Conservation (phyloP, 768 basidiomycete genomes). For the Infundibulicybe gibba region DNA sequence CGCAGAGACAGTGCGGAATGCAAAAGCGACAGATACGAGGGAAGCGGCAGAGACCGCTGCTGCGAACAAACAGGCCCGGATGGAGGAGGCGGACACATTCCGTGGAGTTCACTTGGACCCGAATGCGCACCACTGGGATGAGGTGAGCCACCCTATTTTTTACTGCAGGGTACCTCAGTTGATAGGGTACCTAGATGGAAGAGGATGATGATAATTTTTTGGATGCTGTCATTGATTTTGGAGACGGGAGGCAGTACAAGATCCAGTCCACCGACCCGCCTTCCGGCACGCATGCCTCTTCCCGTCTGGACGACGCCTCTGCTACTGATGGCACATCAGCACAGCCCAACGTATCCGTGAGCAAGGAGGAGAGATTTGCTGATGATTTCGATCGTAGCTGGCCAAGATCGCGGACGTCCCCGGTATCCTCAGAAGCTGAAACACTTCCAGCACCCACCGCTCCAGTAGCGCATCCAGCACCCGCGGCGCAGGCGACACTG, state of each 20-base stretch:
- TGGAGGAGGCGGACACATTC: conserved; percentile 91
- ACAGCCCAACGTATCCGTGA: conserved; percentile 43
- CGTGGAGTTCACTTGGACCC: conserved; percentile 91
- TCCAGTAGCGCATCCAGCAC: conserved; percentile 27
- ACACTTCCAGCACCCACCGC: conserved; percentile 20
- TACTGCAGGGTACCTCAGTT: conserved; percentile 1
- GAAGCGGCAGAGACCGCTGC: conserved; percentile 48
- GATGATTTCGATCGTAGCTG: conserved; percentile 97
- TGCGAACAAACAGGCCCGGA: conserved; percentile 57
- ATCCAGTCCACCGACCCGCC: conserved; percentile 47
- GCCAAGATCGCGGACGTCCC: conserved; percentile 69
- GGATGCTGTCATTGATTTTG: conserved; percentile 90
- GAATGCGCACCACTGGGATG: conserved; percentile 96
- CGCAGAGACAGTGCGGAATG: conserved; percentile 28
- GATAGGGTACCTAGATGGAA: conserved; percentile 56
- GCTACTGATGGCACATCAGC: conserved; percentile 16
- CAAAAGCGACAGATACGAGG: conserved; percentile 35
- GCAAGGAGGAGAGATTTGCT: conserved; percentile 84
- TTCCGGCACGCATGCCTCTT: conserved; percentile 21
- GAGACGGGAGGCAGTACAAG: conserved; percentile 90
- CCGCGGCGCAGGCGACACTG: conserved; percentile 29
- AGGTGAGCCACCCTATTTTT: conserved; percentile 51
- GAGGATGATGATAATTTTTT: conserved; percentile 92
- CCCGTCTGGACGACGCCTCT: conserved; percentile 10
- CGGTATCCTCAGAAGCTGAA: conserved; percentile 40